Evolutionary conservation across 2,329 filamentous ascomycete species (phyloP).

Genomic region (Colletotrichum sp.): DNA sequence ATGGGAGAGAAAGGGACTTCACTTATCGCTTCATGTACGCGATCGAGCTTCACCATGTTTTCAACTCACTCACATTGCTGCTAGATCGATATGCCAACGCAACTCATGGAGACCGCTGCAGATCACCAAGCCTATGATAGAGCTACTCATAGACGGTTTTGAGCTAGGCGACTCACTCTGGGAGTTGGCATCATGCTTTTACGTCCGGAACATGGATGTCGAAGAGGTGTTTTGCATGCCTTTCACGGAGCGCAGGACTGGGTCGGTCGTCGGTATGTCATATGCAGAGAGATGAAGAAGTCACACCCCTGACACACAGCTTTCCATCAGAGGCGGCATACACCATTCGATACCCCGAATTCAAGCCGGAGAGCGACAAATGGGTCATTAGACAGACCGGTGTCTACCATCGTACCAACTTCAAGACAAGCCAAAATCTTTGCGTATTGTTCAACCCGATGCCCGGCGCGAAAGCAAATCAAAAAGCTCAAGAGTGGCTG

Average conservation of each 20-base stretch:
- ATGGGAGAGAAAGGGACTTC: background rate
- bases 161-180: background rate
- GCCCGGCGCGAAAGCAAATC: background rate
- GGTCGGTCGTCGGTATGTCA: background rate
- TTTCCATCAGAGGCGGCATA: background rate
- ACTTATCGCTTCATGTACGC: background rate
- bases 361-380: background rate
- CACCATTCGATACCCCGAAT: background rate
- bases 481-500: background rate
- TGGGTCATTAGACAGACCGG: conserved; percentile 3
- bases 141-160: background rate
- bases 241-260: background rate
- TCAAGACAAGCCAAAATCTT: background rate
- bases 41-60: background rate
- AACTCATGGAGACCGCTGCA: background rate
- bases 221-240: background rate
- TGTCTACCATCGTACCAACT: background rate
- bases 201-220: background rate
- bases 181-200: background rate
- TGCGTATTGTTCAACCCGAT: background rate
- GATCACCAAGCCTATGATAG: background rate
- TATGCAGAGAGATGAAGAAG: background rate
- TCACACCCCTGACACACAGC: background rate
- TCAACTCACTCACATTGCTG: background rate
- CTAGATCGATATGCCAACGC: background rate